Base-by-base conservation (phyloP, 495 filamentous ascomycete genomes). In the Paragyromitra xinjiangensis region DNA sequence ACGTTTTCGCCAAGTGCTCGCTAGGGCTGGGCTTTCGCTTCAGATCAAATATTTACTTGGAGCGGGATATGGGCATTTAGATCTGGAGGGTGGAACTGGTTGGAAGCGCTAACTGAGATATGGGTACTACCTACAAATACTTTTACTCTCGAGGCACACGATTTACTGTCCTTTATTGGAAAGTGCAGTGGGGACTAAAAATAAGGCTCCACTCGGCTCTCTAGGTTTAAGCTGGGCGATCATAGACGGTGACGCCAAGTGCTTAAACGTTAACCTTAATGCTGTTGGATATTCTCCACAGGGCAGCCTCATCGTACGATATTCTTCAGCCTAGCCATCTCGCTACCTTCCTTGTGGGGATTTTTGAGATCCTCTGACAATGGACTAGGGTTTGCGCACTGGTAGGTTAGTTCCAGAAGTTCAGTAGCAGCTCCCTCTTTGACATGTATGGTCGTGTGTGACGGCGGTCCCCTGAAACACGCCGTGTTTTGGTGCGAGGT, bases 241-340 rank as follows among this genome's bases (percentile, higher is more conserved):
- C 59, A 64, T 71, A 44, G 71, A 39, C 56, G 37, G 34, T 69
- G 66, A 59, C 55, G 39, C 51, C 9, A 37, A 34, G 19, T 58
- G 50, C 63, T 67, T 73, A 73, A 65, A 66, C 9, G 12, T 59
- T 73, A 73, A 66, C 71, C 71, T 73, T 66, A 73, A 59, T 73
- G 40, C n/a, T 53, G 22, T 58, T 48, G 26, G 22, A 37, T 50
- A 39, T 37, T 58, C 8, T n/a, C 5, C 11, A 37, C 6, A 26
- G 22, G 24, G 42, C n/a, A 64, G 45, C 50, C 26, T 44, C 8
- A 44, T 73, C 70, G 61, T 73, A 58, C 40, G 58, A 40, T 71
- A 16, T 14, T 37, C 9, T 67, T 3, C 51, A 44, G 24, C 1
- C 26, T 34, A 22, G 29, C 2, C 26, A 53, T 26, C 29, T 42